Base-by-base conservation (phyloP, 73 alveolate species). In the Effrenium voratum region DNA sequence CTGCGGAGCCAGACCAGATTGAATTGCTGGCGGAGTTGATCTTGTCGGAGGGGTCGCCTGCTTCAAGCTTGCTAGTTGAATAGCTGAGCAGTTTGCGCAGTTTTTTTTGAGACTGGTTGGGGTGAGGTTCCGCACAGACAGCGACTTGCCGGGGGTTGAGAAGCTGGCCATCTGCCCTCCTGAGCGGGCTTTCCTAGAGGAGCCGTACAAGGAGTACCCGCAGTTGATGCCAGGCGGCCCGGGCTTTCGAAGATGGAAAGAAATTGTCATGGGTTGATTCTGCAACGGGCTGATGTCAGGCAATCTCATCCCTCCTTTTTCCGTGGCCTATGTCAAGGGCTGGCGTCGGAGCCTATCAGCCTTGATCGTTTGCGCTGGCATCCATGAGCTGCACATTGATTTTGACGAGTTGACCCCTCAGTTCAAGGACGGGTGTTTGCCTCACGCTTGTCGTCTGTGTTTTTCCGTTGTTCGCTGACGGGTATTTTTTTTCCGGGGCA, bases 101-200 rank as follows among this genome's bases (percentile, higher is more conserved):
- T n/a, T n/a, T n/a, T n/a, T n/a, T n/a, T n/a, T n/a, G n/a, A n/a
- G n/a, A n/a, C n/a, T n/a, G n/a, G n/a, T n/a, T n/a, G n/a, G n/a
- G n/a, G n/a, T n/a, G n/a, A 81, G 92, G 92, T 81, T 81, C 49
- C 75, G 92, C 32, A 81, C 92, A 0, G 24, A 81, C 41, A 5
- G 46, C 2, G 41, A 24, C 26, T 12, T 81, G 0, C 92, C 72
- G 10, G 92, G 92, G 12, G 92, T 81, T 0, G 92, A 81, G 38
- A 6, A 49, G 22, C 38, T 81, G 75, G 72, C 92, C 16, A 45
- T 81, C 8, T 12, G 47, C 19, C 19, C 46, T 19, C 92, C 92
- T 1, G 92, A 81, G 49, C 5, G 26, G 4, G 49, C 92, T 4
- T 79, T 79, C 68, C 32, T 79, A 43, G 90, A 79, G 44, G 0